Conservation (phyloP, 2,329 filamentous ascomycete genomes). For the Capronia epimyces region DNA sequence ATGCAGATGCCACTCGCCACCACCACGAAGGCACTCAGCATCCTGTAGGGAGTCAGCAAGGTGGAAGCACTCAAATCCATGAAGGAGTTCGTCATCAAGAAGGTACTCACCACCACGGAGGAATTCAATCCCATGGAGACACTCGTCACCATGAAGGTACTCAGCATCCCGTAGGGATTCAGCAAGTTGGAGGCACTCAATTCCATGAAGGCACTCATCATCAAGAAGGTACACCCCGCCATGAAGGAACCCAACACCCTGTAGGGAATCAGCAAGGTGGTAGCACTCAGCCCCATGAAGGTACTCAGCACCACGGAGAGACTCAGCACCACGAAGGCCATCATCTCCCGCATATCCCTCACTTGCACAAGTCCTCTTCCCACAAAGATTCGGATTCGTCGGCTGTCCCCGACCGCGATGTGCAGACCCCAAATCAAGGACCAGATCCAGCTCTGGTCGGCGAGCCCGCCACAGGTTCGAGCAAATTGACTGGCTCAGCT, state of each 20-base stretch:
- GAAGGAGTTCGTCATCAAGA: not conserved
- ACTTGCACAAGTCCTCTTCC: constrained; percentile 1
- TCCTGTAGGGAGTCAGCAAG: not conserved
- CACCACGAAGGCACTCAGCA: not conserved
- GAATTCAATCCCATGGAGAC: no score
- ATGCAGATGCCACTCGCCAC: not conserved
- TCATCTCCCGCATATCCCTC: not conserved
- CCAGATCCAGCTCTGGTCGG: constrained; percentile 24
- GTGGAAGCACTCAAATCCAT: not conserved
- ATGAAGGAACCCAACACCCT: no score
- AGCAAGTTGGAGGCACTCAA: not conserved
- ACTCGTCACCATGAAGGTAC: not conserved
- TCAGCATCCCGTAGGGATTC: no score
- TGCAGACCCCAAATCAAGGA: constrained; percentile 13
- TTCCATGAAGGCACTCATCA: no score
- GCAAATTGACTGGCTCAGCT: constrained; percentile 22
- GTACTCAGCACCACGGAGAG: no score
- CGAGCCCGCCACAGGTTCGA: constrained; percentile 4
- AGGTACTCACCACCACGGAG: not conserved
- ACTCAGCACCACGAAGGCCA: not conserved
- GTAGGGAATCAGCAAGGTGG: no score
- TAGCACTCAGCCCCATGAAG: not conserved
- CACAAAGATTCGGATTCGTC: not conserved
- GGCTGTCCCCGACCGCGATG: not conserved
- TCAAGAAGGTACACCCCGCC: no score